Conservation (phyloP, 2,329 filamentous ascomycete genomes). For the Fusarium musae region DNA sequence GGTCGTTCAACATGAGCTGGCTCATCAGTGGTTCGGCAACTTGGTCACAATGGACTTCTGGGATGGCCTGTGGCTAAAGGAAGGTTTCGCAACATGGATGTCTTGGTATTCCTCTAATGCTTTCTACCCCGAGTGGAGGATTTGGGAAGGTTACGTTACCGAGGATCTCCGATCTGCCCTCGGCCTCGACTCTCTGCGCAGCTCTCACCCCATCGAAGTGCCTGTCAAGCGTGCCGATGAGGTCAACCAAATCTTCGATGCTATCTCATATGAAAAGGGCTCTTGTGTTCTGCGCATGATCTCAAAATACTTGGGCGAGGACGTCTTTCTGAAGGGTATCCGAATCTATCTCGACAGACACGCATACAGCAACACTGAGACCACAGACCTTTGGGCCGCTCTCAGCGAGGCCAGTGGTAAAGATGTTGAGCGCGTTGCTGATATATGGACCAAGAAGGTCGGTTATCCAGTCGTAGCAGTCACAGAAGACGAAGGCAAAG, state of each 20-base stretch:
- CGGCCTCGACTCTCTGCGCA: conserved; percentile 87
- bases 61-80: conserved; percentile 97
- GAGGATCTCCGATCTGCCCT: conserved; percentile 91
- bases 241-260: conserved; percentile 98
- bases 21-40: conserved; percentile 99
- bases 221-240: conserved; percentile 95
- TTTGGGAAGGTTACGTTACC: conserved; percentile 95
- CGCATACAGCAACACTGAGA: conserved; percentile 95
- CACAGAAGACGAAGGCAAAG: conserved; percentile 70
- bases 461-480: conserved; percentile 93
- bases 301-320: conserved; percentile 92
- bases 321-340: conserved; percentile 91
- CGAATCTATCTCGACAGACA: conserved; percentile 93
- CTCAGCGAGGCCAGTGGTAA: conserved; percentile 91
- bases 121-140: conserved; percentile 98
- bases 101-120: conserved; percentile 83
- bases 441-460: conserved; percentile 96
- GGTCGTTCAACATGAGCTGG: conserved; percentile 95
- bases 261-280: conserved; percentile 97
- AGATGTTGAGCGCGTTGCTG: conserved; percentile 89
- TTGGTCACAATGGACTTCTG: conserved; percentile 98
- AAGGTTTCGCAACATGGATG: conserved; percentile 77
- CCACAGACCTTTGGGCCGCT: conserved; percentile 89
- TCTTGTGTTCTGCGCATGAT: conserved; percentile 98
- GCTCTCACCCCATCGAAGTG: conserved; percentile 96